Percentiles rank a stretch among this genome's conserved stretches.
These are phyloP conservation scores for Raffaelea ambrosiae DNA, from an alignment of 2,329 filamentous ascomycete genomes.

Conservation along the genomic window DNA sequence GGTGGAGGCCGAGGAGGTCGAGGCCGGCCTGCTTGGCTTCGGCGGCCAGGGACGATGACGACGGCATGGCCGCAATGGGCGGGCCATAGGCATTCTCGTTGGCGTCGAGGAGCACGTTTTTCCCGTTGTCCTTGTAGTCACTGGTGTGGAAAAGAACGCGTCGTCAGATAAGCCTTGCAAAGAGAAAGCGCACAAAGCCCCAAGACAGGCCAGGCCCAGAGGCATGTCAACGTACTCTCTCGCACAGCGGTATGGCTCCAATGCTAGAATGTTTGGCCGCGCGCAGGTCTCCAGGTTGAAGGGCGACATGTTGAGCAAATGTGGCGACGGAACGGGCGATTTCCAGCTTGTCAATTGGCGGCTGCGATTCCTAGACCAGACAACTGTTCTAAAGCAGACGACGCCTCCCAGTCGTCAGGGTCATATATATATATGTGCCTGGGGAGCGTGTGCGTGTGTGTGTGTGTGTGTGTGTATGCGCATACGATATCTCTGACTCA, in stretches of 20 bases:
- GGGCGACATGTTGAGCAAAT: slow-evolving; percentile 38
- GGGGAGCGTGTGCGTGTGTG: background rate
- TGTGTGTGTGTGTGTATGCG: no score
- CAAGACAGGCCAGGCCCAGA: slow-evolving; percentile 3
- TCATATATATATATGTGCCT: no score
- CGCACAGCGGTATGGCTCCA: slow-evolving; percentile 74
- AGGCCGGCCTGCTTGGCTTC: slow-evolving; percentile 54
- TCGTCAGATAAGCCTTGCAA: slow-evolving; percentile 18
- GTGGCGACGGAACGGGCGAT: slow-evolving; percentile 1
- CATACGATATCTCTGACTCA: no score
- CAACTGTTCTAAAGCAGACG: background rate
- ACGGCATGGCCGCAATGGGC: slow-evolving; percentile 54
- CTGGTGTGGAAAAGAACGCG: slow-evolving; percentile 32
- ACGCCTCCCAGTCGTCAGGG: background rate
- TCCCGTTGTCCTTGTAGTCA: slow-evolving; percentile 98
- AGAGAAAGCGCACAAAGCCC: background rate
- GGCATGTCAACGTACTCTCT: slow-evolving; percentile 64
- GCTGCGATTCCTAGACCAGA: background rate
- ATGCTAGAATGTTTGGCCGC: slow-evolving; percentile 65
- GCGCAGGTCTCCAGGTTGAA: slow-evolving; percentile 70
- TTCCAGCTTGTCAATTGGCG: background rate
- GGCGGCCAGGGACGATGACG: slow-evolving; percentile 82
- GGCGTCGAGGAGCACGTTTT: slow-evolving; percentile 90
- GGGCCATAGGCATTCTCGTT: slow-evolving; percentile 97
- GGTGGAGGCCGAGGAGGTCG: slow-evolving; percentile 75